Evolutionary conservation across 164 flowering plant species (phyloP), one percentile per base, ranked within the genome.

Genomic region (Sedum album): DNA sequence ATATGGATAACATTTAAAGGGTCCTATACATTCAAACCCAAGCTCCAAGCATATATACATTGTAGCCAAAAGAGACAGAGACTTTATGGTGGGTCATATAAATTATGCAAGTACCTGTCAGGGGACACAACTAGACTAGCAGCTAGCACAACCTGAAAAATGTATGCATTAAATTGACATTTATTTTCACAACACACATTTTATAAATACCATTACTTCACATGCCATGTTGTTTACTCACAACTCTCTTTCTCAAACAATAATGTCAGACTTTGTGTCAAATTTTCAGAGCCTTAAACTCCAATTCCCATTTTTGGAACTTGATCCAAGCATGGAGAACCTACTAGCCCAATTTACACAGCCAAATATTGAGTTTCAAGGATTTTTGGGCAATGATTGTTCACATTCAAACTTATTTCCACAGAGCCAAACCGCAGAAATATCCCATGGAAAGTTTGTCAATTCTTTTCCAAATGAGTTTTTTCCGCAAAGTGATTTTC

Each of bases 241-340:
- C 4, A 44, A 44, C 48, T 14, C 48, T 44, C 48, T 44, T 18
- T 13, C 48, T 35, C 38, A 35, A 66, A 41, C 46, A 70, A 6
- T 31, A 30, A 81, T 81, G 84, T 80, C 81, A 71, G 72, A 76
- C 3, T 82, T 74, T 69, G 51, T 81, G 39, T n/a, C 76, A 65
- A 69, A 77, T 69, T 72, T 76, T 15, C 80, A 77, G 70, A 68
- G 69, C 69, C 70, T 77, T 10, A 76, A 63, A 53, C 67, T 71
- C 31, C 55, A 64, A 26, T 70, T 70, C 63, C 71, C 79, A 73
- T 69, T 51, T n/a, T 70, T 9, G 79, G 75, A 11, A 57, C 38
- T 71, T 69, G 75, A 78, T 75, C 76, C 73, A 66, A 76, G 26
- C 73, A 70, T 74, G 77, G 80, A 76, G 48, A 17, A 70, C 1